phyloP scores from a whole-genome alignment of 768 basidiomycete genomes.

The Clathrus columnatus region DNA sequence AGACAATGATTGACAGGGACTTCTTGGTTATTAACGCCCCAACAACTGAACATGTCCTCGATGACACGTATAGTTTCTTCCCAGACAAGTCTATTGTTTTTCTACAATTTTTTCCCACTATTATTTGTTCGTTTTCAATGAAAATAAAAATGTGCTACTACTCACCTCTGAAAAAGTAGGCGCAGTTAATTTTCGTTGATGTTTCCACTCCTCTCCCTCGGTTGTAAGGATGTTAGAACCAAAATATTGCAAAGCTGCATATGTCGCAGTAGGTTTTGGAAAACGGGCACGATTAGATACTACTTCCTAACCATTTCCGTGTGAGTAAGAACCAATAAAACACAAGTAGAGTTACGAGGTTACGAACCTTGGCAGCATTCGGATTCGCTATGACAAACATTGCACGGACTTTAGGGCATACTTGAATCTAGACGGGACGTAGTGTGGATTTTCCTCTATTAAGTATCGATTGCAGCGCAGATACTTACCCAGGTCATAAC shows the following conservation, averaged over 20 bases:
- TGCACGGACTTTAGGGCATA: background rate
- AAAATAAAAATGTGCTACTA: background rate
- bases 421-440: background rate
- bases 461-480: background rate
- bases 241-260: slow-evolving; percentile 38
- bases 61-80: slow-evolving; percentile 36
- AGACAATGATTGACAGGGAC: slow-evolving; percentile 38
- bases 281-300: slow-evolving; percentile 41
- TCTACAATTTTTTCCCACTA: slow-evolving; percentile 4
- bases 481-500: background rate
- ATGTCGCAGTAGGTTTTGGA: slow-evolving; percentile 45
- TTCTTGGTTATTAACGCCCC: slow-evolving; percentile 36
- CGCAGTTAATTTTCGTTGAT: slow-evolving; percentile 50
- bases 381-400: background rate
- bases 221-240: slow-evolving; percentile 57
- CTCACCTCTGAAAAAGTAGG: slow-evolving; percentile 58
- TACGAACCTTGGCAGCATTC: background rate
- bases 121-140: background rate
- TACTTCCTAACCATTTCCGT: slow-evolving; percentile 36
- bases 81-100: slow-evolving; percentile 39
- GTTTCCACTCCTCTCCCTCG: slow-evolving; percentile 59
- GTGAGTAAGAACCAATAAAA: background rate
- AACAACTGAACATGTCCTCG: slow-evolving; percentile 34
- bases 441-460: too few relatives aligned
- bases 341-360: too few relatives aligned